Base-by-base conservation (phyloP, 345 rosid species). In the Hirschfeldia incana region DNA sequence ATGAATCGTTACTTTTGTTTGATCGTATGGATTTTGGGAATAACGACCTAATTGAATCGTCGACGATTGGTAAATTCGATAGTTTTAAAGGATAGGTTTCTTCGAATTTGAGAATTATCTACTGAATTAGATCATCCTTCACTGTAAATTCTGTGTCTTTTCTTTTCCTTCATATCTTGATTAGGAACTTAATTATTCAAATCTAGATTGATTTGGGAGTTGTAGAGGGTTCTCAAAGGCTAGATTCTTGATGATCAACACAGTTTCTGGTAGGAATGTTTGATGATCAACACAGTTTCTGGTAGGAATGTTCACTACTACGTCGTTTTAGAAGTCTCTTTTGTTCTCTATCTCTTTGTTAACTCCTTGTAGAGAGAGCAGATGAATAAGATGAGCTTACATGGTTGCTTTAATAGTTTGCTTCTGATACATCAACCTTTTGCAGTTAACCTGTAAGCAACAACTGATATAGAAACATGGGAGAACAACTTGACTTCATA, bases 391-490 rank as follows among this genome's bases (percentile, higher is more conserved):
- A 71, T 26, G 67, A 72, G 17, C 28, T 37, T 27, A 42, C 29
- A 46, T 72, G 39, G 13, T 30, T 63, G 26, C 4, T 29, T 29
- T 66, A 55, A 1, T 44, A 11, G 51, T 44, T 44, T 12, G 5
- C 51, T 8, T 75, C 17, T 75, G 34, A 34, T 36, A 65, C 15
- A 77, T 77, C 17, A 64, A 17, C 39, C 11, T 62, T 60, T 37
- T 32, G 21, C 51, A 67, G 61, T 44, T 2, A 27, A 57, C 16
- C 49, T 80, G 78, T 44, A 63, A 69, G 34, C 9, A 77, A 49
- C 72, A 76, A 42, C 62, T 66, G 26, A 44, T 66, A 36, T 34
- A 77, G 68, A 55, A n/a, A 70, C 53, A 89, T 92, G 98, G 89
- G 84, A 64, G 90, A 78, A 70, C 75, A 87, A 69, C 70, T 61